Percentiles rank a stretch among this genome's conserved stretches.
Conservation (phyloP, 2,329 filamentous ascomycete genomes). For the Diplodia scrobiculata region DNA sequence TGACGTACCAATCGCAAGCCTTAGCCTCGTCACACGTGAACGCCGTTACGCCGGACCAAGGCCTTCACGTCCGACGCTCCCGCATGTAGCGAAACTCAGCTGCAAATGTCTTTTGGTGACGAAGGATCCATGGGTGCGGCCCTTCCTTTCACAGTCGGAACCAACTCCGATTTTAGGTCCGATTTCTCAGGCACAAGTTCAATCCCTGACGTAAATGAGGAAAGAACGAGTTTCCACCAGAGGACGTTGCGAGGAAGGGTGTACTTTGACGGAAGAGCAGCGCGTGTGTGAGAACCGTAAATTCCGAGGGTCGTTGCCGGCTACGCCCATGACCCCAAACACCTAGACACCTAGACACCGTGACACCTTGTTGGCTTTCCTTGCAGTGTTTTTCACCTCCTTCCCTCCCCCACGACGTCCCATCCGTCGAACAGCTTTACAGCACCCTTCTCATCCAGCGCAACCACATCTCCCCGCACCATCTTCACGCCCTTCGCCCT, state of each 20-base stretch:
- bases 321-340: background rate
- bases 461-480: background rate
- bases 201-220: background rate
- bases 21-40: background rate
- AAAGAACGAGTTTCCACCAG: background rate
- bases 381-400: background rate
- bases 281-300: background rate
- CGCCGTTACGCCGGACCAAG: no score
- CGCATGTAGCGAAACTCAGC: no score
- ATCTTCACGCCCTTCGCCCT: conserved; percentile 6
- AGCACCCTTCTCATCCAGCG: conserved; percentile 4
- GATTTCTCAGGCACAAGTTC: no score
- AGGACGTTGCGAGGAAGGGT: background rate
- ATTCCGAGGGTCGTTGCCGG: background rate
- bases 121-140: no score
- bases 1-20: background rate
- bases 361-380: background rate
- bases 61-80: no score
- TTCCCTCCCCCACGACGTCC: background rate
- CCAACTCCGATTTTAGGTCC: background rate
- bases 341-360: background rate
- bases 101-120: no score
- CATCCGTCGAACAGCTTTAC: conserved; percentile 4
- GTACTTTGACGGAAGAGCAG: background rate
- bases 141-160: background rate